Evolutionary conservation across 495 filamentous ascomycete genomes (phyloP), one percentile per base, ranked within the genome.

Genomic region (Clavariopsis aquatica): DNA sequence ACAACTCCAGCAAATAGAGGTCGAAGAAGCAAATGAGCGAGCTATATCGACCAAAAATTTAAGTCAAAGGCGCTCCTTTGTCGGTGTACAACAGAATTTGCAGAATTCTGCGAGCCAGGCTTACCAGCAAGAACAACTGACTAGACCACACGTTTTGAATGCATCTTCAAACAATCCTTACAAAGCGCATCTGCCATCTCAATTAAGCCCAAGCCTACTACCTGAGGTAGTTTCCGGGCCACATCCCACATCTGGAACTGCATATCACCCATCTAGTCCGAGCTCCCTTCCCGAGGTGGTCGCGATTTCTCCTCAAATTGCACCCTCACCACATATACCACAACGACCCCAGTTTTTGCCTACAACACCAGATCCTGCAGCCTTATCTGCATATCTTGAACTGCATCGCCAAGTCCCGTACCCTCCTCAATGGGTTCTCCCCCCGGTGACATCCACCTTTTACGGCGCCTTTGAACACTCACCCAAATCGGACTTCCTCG

Each of bases 351-450:
- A 9, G 10, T 38, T 22, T 24, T 19, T 22, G 19, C 19, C 46
- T 49, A 2, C 29, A 64, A 62, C 29, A 1, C 31, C 61, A 36
- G 59, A 57, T 52, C 65, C 58, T 20, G 17, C 10, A 15, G 24
- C 29, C 3, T 23, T 68, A n/a, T 22, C 53, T 15, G 36, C 52
- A 15, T 68, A 68, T 36, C 52, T 68, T 2, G 65, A 68, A 15
- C 19, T 38, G 19, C 58, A 68, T 26, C 58, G 65, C n/a, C 58
- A 68, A 53, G 45, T 63, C 1, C 65, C 65, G 1, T 59, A 59
- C 23, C 65, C 65, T 3, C 65, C 53, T 13, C 59, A 63, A 47
- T 68, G 65, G 65, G 23, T 55, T 10, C 49, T 68, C 19, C 53
- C 60, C 22, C 65, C 65, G 5, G 19, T 57, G 24, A 54, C 22